phyloP scores from a whole-genome alignment of 345 rosid genomes.

The Eucalyptus sp. region DNA sequence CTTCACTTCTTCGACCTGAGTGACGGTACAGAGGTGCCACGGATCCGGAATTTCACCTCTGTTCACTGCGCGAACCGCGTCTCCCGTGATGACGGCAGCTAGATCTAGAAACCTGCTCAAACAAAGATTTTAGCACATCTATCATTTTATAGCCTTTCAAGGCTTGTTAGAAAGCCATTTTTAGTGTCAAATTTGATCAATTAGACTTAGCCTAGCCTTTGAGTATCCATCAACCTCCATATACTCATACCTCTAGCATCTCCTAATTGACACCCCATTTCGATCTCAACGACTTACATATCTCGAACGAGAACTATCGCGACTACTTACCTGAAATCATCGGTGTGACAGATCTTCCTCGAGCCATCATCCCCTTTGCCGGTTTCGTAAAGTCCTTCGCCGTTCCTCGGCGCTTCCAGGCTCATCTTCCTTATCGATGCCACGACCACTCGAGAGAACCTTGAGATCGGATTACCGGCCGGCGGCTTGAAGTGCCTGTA shows the following conservation, averaged over 20 bases:
- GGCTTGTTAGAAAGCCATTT: not conserved
- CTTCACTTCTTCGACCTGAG: slow-evolving; percentile 34
- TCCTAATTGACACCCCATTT: not conserved
- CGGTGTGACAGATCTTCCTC: not conserved
- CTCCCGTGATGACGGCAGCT: slow-evolving; percentile 13
- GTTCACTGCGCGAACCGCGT: not conserved
- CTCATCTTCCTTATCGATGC: not conserved
- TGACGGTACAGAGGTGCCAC: slow-evolving; percentile 25
- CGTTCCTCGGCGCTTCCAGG: not conserved
- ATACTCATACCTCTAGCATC: not conserved
- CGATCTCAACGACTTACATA: not conserved
- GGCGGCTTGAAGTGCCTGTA: not conserved
- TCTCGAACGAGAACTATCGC: not conserved
- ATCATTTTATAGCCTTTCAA: no score
- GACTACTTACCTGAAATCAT: not conserved
- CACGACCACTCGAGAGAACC: not conserved
- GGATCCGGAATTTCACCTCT: not conserved
- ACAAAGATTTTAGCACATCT: not conserved
- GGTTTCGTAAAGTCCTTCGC: not conserved
- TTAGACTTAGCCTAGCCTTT: not conserved
- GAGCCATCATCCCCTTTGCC: not conserved
- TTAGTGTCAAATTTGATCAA: not conserved
- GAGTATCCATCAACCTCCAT: not conserved
- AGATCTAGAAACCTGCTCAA: slow-evolving; percentile 21
- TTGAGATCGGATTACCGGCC: not conserved